These are phyloP conservation scores for Aspergillus neoniger DNA, from an alignment of 2,329 filamentous ascomycete genomes.

Conservation along the genomic window DNA sequence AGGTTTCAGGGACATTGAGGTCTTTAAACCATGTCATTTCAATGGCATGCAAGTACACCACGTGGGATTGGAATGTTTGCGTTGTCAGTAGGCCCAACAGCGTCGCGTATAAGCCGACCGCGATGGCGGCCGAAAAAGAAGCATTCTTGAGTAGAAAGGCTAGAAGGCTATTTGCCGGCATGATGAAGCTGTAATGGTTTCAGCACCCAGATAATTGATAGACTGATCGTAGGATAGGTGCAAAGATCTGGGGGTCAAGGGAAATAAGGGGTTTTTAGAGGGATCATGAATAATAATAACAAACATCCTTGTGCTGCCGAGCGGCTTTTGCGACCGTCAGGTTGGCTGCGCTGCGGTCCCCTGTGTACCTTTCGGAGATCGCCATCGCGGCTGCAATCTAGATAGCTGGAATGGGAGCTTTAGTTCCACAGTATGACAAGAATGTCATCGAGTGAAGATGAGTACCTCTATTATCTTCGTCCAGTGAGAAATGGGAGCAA, in stretches of 20 bases:
- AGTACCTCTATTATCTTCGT: too few species aligned
- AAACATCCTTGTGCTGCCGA: neutral
- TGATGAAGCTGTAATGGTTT: neutral
- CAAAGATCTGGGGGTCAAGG: neutral
- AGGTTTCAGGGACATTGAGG: slow-evolving; percentile 51
- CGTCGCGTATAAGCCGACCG: slow-evolving; percentile 43
- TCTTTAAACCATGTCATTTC: slow-evolving; percentile 59
- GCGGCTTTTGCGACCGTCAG: neutral
- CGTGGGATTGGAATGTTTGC: slow-evolving; percentile 55
- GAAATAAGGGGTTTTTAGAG: neutral
- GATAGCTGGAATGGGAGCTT: too few species aligned
- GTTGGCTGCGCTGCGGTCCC: neutral
- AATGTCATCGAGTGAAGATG: too few species aligned
- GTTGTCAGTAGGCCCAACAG: slow-evolving; percentile 51
- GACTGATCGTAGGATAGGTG: neutral
- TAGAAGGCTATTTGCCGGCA: neutral
- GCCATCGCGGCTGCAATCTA: too few species aligned
- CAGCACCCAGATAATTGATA: rapidly evolving
- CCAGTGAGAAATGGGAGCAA: too few species aligned
- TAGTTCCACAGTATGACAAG: too few species aligned
- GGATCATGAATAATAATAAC: too few species aligned
- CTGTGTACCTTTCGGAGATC: too few species aligned
- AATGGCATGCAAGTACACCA: slow-evolving; percentile 58
- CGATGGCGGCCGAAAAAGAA: slow-evolving; percentile 9
- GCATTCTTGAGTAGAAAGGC: slow-evolving; percentile 4